Conservation (phyloP, 2,329 filamentous ascomycete species). For the Apiospora koreana region DNA sequence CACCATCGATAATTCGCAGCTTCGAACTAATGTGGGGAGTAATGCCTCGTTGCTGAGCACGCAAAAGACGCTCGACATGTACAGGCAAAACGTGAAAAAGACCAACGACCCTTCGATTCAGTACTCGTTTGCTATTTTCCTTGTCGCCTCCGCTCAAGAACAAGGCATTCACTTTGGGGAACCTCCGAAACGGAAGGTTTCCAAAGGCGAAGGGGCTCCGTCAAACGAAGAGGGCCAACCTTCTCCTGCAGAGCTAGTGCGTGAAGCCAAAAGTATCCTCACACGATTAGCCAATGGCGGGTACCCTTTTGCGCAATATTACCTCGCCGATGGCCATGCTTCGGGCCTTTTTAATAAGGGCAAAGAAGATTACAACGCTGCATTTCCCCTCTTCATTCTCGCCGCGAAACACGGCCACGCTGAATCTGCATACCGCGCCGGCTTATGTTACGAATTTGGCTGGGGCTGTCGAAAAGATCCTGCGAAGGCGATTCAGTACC, state of each 20-base stretch:
- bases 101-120: slow-evolving; percentile 87
- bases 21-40: slow-evolving; percentile 78
- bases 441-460: slow-evolving; percentile 95
- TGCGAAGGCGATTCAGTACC: slow-evolving; percentile 90
- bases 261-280: slow-evolving; percentile 86
- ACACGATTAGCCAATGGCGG: slow-evolving; percentile 83
- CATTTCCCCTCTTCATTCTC: slow-evolving; percentile 88
- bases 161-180: slow-evolving; percentile 60
- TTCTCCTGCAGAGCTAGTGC: slow-evolving; percentile 67
- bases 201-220: slow-evolving; percentile 51
- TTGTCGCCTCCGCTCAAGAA: slow-evolving; percentile 87
- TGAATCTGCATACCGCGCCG: slow-evolving; percentile 91
- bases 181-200: slow-evolving; percentile 43
- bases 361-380: slow-evolving; percentile 86
- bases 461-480: slow-evolving; percentile 93
- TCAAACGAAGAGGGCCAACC: slow-evolving; percentile 39
- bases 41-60: slow-evolving; percentile 90
- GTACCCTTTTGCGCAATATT: slow-evolving; percentile 98
- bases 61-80: slow-evolving; percentile 97
- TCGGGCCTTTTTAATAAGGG: slow-evolving; percentile 95
- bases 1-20: slow-evolving; percentile 75
- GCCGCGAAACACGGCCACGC: slow-evolving; percentile 97
- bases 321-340: slow-evolving; percentile 90
- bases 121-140: slow-evolving; percentile 94
- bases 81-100: slow-evolving; percentile 95